A percentile compares a stretch with the other conserved stretches of the same genome.
Conservation (phyloP, 352 stramenopile genomes). For the Globisporangium echinulatum region DNA sequence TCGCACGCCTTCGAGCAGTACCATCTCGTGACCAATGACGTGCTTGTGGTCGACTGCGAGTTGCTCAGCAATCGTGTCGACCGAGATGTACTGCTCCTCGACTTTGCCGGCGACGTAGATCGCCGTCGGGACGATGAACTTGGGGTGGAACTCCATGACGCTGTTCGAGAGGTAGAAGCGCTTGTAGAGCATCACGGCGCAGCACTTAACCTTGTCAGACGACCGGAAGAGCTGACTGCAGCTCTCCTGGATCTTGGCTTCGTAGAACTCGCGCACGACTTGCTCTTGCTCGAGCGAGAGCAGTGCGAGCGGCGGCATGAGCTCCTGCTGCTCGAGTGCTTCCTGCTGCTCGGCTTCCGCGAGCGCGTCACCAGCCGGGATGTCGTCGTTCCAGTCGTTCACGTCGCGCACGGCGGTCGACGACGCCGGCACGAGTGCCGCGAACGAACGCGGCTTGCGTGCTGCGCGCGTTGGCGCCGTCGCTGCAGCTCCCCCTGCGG, state of each 20-base stretch:
- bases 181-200: slow-evolving; percentile 81
- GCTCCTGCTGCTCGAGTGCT: slow-evolving; percentile 41
- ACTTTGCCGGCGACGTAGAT: slow-evolving; percentile 89
- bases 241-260: slow-evolving; percentile 78
- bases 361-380: slow-evolving; percentile 20
- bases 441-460: slow-evolving; percentile 77
- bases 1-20: slow-evolving; percentile 77
- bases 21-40: slow-evolving; percentile 86
- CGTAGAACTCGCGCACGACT: slow-evolving; percentile 65
- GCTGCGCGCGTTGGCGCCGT: slow-evolving; percentile 6
- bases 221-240: slow-evolving; percentile 82
- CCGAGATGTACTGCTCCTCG: slow-evolving; percentile 88
- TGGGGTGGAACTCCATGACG: slow-evolving; percentile 86
- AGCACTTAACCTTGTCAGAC: slow-evolving; percentile 86
- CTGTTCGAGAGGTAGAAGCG: slow-evolving; percentile 88
- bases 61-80: slow-evolving; percentile 79
- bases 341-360: slow-evolving; percentile 43
- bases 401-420: slow-evolving; percentile 52
- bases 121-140: slow-evolving; percentile 74
- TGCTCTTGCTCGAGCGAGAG: slow-evolving; percentile 56
- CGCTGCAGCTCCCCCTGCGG: slow-evolving; percentile 8
- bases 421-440: slow-evolving; percentile 57
- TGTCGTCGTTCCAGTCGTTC: slow-evolving; percentile 74
- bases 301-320: slow-evolving; percentile 44
- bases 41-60: slow-evolving; percentile 81